phyloP scores from a whole-genome alignment of 768 basidiomycete genomes.

The Neoboletus brunneissimus region DNA sequence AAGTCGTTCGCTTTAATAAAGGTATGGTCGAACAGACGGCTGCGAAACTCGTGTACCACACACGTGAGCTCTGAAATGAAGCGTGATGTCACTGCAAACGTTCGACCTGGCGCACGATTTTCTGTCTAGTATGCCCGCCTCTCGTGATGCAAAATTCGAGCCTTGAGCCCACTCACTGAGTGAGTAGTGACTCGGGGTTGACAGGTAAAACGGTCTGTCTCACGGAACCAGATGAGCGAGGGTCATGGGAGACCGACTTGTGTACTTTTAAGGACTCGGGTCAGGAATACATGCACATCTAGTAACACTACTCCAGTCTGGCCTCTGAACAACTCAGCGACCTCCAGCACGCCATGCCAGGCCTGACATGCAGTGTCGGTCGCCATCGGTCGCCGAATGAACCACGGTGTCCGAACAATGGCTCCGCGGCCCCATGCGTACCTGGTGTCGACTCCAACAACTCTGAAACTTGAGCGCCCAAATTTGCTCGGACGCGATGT shows the following conservation, averaged over 20 bases:
- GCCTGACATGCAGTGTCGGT: no score
- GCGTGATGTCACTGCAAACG: constrained; percentile 1
- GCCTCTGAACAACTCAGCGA: constrained; percentile 1
- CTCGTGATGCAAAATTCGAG: not conserved
- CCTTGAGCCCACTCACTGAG: not conserved
- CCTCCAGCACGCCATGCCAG: not conserved
- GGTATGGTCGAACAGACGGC: not conserved
- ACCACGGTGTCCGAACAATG: not conserved
- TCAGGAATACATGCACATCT: not conserved
- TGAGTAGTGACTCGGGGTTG: not conserved
- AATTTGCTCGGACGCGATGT: not conserved
- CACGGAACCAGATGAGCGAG: not conserved
- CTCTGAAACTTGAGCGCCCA: not conserved
- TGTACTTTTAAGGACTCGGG: not conserved
- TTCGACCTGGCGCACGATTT: not conserved
- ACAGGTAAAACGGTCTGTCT: not conserved
- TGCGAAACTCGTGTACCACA: not conserved
- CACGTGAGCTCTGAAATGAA: not conserved
- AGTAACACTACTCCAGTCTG: not conserved
- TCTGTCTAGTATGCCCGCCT: not conserved
- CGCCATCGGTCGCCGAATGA: not conserved
- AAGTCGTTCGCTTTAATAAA: not conserved
- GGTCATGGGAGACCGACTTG: not conserved
- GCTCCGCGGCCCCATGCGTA: not conserved
- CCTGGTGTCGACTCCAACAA: not conserved